Percentiles rank a stretch among this genome's conserved stretches.
Conservation (phyloP, 495 filamentous ascomycete species). For the Ramalina intermedia region DNA sequence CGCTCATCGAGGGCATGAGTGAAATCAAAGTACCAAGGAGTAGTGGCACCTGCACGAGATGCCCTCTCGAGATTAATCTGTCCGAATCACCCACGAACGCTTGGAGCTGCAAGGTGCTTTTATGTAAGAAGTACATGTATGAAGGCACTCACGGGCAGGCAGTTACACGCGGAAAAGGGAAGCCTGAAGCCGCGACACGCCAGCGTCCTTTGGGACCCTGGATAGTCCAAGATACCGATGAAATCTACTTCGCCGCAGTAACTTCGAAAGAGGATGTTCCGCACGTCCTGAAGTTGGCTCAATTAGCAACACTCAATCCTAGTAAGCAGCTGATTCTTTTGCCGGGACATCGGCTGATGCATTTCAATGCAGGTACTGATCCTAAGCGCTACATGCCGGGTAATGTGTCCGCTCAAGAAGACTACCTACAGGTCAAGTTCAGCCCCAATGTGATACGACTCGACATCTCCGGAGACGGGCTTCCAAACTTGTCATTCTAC, state of each 20-base stretch:
- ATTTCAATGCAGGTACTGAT: conserved; percentile 4
- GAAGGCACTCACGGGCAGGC: conserved; percentile 18
- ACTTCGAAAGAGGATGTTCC: conserved; percentile 35
- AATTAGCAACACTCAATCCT: conserved; percentile 58
- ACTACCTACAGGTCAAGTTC: conserved; percentile 41
- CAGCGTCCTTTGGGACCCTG: conserved; percentile 31
- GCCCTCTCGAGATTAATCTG: conserved; percentile 65
- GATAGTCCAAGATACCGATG: conserved; percentile 23
- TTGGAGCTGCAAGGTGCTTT: conserved; percentile 49
- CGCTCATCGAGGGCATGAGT: conserved; percentile 64
- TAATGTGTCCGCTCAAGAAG: conserved; percentile 19
- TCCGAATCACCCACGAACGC: conserved; percentile 29
- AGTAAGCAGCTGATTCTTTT: no score
- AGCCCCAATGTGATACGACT: conserved; percentile 64
- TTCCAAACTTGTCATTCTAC: conserved; percentile 62
- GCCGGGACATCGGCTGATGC: no score
- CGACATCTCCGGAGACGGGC: conserved; percentile 52
- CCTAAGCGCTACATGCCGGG: conserved; percentile 36
- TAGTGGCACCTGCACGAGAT: conserved; percentile 59
- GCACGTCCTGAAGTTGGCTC: conserved; percentile 49
- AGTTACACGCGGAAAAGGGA: neutral
- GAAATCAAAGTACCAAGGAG: conserved; percentile 61
- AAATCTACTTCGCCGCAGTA: conserved; percentile 28
- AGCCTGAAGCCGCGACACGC: conserved; percentile 13
- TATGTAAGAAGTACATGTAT: conserved; percentile 44